These are phyloP conservation scores for Saccharomycopsis sp. DNA, from an alignment of 805 yeast genomes.

Conservation along the genomic window DNA sequence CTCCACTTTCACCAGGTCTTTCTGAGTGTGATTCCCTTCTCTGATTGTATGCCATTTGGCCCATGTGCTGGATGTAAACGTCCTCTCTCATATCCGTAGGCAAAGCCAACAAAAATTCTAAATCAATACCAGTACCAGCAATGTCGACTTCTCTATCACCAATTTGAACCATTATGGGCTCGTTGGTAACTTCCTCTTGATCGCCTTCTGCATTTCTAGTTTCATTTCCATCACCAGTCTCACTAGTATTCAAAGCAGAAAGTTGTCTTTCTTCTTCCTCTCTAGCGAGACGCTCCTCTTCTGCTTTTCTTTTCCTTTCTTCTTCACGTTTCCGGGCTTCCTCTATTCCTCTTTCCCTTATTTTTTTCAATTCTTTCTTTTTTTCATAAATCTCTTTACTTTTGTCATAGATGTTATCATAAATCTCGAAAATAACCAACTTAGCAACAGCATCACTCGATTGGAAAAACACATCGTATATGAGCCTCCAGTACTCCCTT, in stretches of 20 bases:
- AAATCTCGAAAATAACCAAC: constrained; percentile 31
- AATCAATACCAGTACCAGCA: constrained; percentile 85
- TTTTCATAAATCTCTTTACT: constrained; percentile 34
- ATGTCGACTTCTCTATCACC: constrained; percentile 78
- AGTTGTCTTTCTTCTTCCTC: constrained; percentile 22
- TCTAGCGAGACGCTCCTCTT: constrained; percentile 25
- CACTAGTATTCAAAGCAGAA: constrained; percentile 6
- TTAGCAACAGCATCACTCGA: constrained; percentile 1
- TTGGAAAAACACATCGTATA: constrained; percentile 1
- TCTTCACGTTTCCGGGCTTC: constrained; percentile 24
- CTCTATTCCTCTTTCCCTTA: constrained; percentile 26
- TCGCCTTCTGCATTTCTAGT: constrained; percentile 5
- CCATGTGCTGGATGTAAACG: constrained; percentile 74
- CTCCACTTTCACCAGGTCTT: constrained; percentile 31
- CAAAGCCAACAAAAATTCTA: constrained; percentile 78
- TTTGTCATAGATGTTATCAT: constrained; percentile 40
- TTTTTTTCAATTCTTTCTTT: constrained; percentile 22
- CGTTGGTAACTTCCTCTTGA: too few species aligned
- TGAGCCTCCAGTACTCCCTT: constrained; percentile 7
- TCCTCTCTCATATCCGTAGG: constrained; percentile 93
- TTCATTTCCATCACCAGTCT: neutral
- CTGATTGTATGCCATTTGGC: constrained; percentile 56
- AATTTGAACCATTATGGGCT: constrained; percentile 61
- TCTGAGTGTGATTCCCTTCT: constrained; percentile 24
- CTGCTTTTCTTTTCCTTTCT: constrained; percentile 26